Percentiles rank a stretch among this genome's conserved stretches.
Evolutionary conservation across 192 early-diverging fungal species (phyloP).

Genomic region (Phycomyces nitens): DNA sequence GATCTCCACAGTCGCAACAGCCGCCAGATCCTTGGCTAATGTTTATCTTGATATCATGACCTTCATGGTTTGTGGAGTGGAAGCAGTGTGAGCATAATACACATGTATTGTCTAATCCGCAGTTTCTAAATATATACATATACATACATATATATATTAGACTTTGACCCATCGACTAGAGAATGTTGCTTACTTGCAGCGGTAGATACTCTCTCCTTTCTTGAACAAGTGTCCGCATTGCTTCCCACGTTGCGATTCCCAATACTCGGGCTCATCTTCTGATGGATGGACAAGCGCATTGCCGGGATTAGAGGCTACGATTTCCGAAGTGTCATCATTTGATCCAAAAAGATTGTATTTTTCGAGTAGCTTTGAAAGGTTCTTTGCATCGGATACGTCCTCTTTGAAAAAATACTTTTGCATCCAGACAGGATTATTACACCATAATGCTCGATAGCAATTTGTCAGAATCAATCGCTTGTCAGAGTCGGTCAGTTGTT

Average conservation of each 20-base stretch:
- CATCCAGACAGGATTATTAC: constrained; percentile 21
- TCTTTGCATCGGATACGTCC: constrained; percentile 6
- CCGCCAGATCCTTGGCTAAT: constrained; percentile 82
- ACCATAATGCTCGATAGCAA: constrained; percentile 33
- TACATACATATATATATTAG: background rate
- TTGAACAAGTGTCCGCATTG: constrained; percentile 94
- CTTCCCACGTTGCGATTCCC: constrained; percentile 68
- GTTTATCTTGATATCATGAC: constrained; percentile 88
- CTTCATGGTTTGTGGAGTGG: constrained; percentile 86
- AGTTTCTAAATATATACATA: constrained; percentile 59
- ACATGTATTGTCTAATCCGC: constrained; percentile 94
- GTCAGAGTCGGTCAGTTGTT: background rate
- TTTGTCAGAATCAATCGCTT: constrained; percentile 23
- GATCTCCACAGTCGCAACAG: constrained; percentile 98
- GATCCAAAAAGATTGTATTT: constrained; percentile 13
- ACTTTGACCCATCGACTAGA: too few relatives aligned
- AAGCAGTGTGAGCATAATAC: constrained; percentile 94
- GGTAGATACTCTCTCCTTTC: constrained; percentile 88
- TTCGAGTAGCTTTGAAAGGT: constrained; percentile 14
- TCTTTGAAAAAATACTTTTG: constrained; percentile 34
- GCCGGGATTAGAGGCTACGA: background rate
- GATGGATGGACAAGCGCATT: constrained; percentile 17
- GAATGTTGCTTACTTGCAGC: constrained; percentile 67
- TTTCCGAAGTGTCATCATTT: background rate
- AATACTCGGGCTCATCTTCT: constrained; percentile 53